Evolutionary conservation across 805 yeast genomes (phyloP), one percentile per base, ranked within the genome.

Genomic region (Candida golubevii): DNA sequence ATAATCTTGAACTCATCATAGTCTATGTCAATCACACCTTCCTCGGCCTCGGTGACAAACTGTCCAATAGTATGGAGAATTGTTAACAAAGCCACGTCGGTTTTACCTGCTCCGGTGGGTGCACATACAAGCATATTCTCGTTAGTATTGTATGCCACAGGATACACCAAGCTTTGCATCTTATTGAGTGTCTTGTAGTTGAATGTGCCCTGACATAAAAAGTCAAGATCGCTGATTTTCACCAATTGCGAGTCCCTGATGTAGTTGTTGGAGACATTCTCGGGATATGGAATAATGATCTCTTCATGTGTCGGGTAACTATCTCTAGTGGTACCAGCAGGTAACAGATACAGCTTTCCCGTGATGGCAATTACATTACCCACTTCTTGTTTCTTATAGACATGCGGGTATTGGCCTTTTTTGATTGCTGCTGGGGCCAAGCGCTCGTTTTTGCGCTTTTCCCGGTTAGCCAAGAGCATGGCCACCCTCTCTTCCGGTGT

Each of bases 81-180:
- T 7, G 57, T 52, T 32, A 54, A 42, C 23, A 54, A 45, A 6
- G 57, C 57, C 27, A 54, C 57, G 33, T 54, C 57, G n/a, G 57
- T 54, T 36, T 54, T 54, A 43, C 57, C 57, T 12, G 57, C 57
- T 47, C 57, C 57, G 10, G 57, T 54, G 18, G 57, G 57, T n/a
- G 57, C 57, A 39, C 57, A 54, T 8, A 54, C 57, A 6, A 54
- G 42, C 96, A 93, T 87, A 58, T 91, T 91, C 57, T 91, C 97
- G 62, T 87, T 89, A 6, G 97, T 85, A 44, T 85, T 81, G 61
- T 91, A 93, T 0, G 96, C 98, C 11, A 90, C 88, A 0, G 96
- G 96, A 54, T 74, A 93, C 1, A 91, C 95, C 48, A 93, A 71
- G 13, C 96, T 84, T 65, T 91, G 99, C 77, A 93, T 85, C 53